Conservation (phyloP, 2,329 filamentous ascomycete species). For the Exophiala lecanii-corni region DNA sequence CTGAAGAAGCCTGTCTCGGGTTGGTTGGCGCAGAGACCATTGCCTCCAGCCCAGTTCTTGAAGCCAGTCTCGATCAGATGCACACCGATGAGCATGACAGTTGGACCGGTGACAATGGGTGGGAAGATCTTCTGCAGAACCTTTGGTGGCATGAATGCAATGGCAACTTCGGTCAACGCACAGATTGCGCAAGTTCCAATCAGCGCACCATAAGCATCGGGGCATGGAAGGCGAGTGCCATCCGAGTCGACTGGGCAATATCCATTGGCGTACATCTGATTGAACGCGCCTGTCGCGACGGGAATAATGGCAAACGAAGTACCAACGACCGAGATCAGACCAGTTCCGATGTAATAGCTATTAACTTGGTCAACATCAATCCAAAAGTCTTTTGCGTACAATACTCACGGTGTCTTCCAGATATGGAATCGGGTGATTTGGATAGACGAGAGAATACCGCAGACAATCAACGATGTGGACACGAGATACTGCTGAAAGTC, state of each 20-base stretch:
- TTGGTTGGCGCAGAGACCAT: conserved; percentile 42
- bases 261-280: conserved; percentile 61
- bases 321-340: conserved; percentile 63
- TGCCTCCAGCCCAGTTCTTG: conserved; percentile 64
- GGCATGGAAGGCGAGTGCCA: conserved; percentile 58
- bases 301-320: conserved; percentile 65
- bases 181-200: conserved; percentile 52
- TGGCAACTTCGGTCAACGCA: conserved; percentile 54
- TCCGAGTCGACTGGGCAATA: conserved; percentile 55
- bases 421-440: conserved; percentile 65
- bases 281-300: conserved; percentile 57
- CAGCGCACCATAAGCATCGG: conserved; percentile 62
- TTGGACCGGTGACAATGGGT: conserved; percentile 63
- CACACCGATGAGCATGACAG: conserved; percentile 63
- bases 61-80: conserved; percentile 60
- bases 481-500: conserved; percentile 61
- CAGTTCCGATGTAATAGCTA: conserved; percentile 58
- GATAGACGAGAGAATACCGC: conserved; percentile 59
- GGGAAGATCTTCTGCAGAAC: conserved; percentile 61
- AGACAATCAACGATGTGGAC: conserved; percentile 64
- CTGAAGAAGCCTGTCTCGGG: conserved; percentile 44
- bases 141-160: conserved; percentile 60
- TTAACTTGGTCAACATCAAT: too few species aligned
- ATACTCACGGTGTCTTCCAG: conserved; percentile 46
- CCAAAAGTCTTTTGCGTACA: too few species aligned